Conservation (phyloP, 805 yeast genomes). For the Kregervanrija delftensis region DNA sequence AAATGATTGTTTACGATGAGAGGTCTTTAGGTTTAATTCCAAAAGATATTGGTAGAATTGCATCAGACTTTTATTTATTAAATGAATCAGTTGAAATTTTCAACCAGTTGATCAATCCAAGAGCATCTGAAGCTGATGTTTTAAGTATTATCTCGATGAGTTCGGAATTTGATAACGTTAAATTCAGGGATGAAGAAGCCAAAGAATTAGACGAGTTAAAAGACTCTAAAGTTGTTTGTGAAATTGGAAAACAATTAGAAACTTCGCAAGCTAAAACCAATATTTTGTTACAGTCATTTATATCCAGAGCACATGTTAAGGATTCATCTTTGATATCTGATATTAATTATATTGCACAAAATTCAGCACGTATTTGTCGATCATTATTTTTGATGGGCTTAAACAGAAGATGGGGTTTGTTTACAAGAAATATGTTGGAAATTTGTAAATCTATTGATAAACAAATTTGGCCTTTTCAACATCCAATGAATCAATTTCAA, state of each 20-base stretch:
- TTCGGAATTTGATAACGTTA: conserved; percentile 86
- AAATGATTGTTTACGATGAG: conserved; percentile 92
- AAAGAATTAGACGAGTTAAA: conserved; percentile 58
- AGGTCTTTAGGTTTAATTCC: conserved; percentile 69
- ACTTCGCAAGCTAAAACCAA: conserved; percentile 83
- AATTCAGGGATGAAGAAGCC: conserved; percentile 82
- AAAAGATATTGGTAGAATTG: conserved; percentile 88
- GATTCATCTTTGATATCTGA: conserved; percentile 85
- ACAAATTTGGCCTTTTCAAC: conserved; percentile 83
- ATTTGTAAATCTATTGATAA: conserved; percentile 83
- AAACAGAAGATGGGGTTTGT: conserved; percentile 85
- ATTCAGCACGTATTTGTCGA: conserved; percentile 86
- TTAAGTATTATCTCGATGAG: conserved; percentile 85
- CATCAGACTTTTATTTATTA: conserved; percentile 86
- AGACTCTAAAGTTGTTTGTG: conserved; percentile 66
- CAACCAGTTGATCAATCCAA: conserved; percentile 75
- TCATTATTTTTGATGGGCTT: conserved; percentile 84
- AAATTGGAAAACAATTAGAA: conserved; percentile 70
- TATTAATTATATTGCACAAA: conserved; percentile 90
- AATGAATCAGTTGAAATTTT: conserved; percentile 85
- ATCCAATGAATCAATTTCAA: conserved; percentile 85
- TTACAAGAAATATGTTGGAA: conserved; percentile 66
- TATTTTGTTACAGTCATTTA: conserved; percentile 77
- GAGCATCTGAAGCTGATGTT: conserved; percentile 88
- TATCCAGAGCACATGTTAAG: conserved; percentile 63